These are phyloP conservation scores for Circinella minor DNA, from an alignment of 371 early-diverging fungal genomes.

Conservation along the genomic window DNA sequence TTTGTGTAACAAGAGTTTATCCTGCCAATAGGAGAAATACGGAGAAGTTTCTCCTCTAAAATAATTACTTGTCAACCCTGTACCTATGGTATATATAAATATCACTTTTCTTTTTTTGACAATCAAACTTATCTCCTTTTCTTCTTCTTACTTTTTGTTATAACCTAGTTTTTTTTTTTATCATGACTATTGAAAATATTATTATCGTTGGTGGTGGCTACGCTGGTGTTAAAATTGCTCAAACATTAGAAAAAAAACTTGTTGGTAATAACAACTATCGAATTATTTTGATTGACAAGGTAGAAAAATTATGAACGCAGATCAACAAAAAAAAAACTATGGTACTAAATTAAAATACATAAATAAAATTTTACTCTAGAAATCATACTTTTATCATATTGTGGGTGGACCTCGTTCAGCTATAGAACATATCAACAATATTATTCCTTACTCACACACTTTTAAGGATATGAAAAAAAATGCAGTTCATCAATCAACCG, in stretches of 20 bases:
- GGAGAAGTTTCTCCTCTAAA: too few species aligned
- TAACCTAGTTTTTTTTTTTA: background rate
- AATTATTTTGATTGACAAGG: conserved; percentile 39
- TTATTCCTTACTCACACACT: conserved; percentile 34
- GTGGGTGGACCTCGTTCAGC: conserved; percentile 34
- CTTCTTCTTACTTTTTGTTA: background rate
- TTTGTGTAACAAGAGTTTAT: too few species aligned
- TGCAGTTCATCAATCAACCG: conserved; percentile 33
- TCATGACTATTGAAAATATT: conserved; percentile 24
- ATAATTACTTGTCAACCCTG: too few species aligned
- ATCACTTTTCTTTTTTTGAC: background rate
- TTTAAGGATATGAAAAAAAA: conserved; percentile 26
- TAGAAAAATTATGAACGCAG: background rate
- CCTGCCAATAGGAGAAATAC: too few species aligned
- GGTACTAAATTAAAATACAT: background rate
- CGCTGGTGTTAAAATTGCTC: conserved; percentile 33
- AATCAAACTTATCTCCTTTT: background rate
- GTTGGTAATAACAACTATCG: conserved; percentile 19
- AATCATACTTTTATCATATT: conserved; percentile 38
- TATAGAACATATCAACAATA: conserved; percentile 24
- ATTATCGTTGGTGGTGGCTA: conserved; percentile 46
- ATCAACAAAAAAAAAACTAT: background rate
- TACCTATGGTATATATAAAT: too few species aligned
- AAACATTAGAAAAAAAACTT: conserved; percentile 26
- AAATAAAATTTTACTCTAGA: conserved; percentile 17